Evolutionary conservation across 2,329 filamentous ascomycete genomes (phyloP).

Genomic region (Colletotrichum musicola): DNA sequence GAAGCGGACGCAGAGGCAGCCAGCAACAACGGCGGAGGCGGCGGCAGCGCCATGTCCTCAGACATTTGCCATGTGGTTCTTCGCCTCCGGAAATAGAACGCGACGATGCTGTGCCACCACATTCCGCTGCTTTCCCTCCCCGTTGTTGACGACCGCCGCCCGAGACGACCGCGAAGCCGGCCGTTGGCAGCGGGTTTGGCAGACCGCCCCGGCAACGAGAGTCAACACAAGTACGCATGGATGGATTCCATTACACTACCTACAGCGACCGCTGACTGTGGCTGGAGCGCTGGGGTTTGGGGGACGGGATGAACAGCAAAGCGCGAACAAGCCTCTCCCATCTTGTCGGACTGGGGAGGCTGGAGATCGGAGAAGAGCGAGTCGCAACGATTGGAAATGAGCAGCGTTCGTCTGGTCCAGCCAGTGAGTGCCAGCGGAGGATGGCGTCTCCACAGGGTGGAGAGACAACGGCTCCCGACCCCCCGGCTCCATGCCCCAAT

Average conservation of each 20-base stretch:
- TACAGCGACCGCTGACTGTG: not conserved
- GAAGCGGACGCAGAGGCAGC: not conserved
- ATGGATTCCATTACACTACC: not conserved
- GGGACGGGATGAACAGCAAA: slow-evolving; percentile 15
- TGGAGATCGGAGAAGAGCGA: slow-evolving; percentile 31
- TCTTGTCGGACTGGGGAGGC: slow-evolving; percentile 22
- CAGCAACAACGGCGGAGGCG: too few species aligned
- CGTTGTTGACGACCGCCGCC: slow-evolving; percentile 15
- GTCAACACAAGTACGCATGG: not conserved
- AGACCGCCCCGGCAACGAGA: slow-evolving; percentile 13
- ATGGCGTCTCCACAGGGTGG: slow-evolving; percentile 22
- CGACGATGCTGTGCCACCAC: slow-evolving; percentile 32
- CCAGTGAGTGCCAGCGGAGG: slow-evolving; percentile 19
- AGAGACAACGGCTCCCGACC: slow-evolving; percentile 9
- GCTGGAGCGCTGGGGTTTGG: not conserved
- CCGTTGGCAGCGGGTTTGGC: not conserved
- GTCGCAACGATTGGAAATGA: slow-evolving; percentile 37
- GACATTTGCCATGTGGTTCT: slow-evolving; percentile 37
- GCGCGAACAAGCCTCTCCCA: slow-evolving; percentile 2
- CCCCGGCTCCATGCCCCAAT: slow-evolving; percentile 26
- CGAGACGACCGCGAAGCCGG: not conserved
- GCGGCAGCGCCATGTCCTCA: slow-evolving; percentile 12
- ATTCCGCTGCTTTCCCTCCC: slow-evolving; percentile 4
- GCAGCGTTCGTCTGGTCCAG: slow-evolving; percentile 37
- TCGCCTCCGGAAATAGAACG: slow-evolving; percentile 26